Conservation (phyloP, 441 rosid genomes). For the Euphorbia neoarborescens region DNA sequence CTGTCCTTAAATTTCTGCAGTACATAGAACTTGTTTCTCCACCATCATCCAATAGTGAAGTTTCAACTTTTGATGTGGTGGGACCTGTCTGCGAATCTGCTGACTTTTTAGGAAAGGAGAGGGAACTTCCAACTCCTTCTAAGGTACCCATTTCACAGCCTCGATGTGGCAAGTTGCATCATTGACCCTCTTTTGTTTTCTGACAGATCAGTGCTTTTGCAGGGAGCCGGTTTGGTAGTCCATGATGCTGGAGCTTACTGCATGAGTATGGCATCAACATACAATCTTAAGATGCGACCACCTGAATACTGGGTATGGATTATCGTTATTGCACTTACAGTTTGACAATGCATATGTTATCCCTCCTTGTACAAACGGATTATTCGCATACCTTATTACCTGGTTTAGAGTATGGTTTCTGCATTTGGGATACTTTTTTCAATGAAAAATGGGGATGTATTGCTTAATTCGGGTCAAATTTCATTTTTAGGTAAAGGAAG, state of each 20-base stretch:
- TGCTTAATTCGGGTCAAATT: constrained; percentile 8
- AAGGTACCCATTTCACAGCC: constrained; percentile 33
- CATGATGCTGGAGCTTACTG: constrained; percentile 98
- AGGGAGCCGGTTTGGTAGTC: constrained; percentile 93
- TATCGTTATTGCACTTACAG: neutral
- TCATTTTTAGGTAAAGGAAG: constrained; percentile 64
- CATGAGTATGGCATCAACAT: constrained; percentile 99
- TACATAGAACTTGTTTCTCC: constrained; percentile 96
- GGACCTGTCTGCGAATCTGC: constrained; percentile 99
- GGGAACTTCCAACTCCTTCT: constrained; percentile 85
- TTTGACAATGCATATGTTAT: neutral
- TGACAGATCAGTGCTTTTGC: constrained; percentile 23
- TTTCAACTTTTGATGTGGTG: constrained; percentile 75
- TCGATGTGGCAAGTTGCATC: constrained; percentile 4
- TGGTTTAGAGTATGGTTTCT: neutral
- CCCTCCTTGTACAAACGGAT: neutral
- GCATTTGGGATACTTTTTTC: neutral
- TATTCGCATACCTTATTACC: neutral
- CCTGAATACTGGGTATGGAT: constrained; percentile 88
- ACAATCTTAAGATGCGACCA: constrained; percentile 98
- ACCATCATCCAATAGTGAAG: constrained; percentile 44
- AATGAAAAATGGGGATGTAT: neutral
- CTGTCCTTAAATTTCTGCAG: constrained; percentile 31
- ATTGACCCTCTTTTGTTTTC: neutral
- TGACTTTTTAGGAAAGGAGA: constrained; percentile 89